A percentile compares a stretch with the other conserved stretches of the same genome.
Evolutionary conservation across 1,139 yeast genomes (phyloP).

Genomic region (Hyphopichia wangnamkhiaoensis): DNA sequence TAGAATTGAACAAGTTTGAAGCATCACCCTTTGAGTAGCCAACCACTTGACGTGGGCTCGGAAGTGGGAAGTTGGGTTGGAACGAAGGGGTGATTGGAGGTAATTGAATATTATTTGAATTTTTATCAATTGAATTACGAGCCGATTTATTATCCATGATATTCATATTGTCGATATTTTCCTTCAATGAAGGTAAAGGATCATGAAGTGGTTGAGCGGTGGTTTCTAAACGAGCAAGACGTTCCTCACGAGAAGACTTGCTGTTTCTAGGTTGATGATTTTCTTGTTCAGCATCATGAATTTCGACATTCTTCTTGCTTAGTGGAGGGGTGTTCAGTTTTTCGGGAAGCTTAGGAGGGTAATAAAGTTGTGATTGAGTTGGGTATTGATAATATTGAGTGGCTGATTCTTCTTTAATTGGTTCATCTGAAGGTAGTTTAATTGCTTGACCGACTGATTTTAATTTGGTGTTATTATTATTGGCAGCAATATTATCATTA

Average conservation of each 20-base stretch:
- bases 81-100: slow-evolving; percentile 14
- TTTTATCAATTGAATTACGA: neutral
- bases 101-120: slow-evolving; percentile 11
- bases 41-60: slow-evolving; percentile 3
- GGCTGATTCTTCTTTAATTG: slow-evolving; percentile 8
- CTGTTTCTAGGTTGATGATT: neutral
- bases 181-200: slow-evolving; percentile 4
- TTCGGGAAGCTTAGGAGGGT: neutral
- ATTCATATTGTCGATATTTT: slow-evolving; percentile 2
- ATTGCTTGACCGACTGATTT: no score
- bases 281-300: slow-evolving; percentile 8
- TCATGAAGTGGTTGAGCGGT: neutral
- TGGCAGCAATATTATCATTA: neutral
- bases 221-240: slow-evolving; percentile 7
- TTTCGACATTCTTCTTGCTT: slow-evolving; percentile 14
- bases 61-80: slow-evolving; percentile 3
- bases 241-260: slow-evolving; percentile 6
- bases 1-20: slow-evolving; percentile 2
- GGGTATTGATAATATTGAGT: slow-evolving; percentile 26
- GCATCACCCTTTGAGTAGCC: slow-evolving; percentile 1
- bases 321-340: slow-evolving; percentile 4
- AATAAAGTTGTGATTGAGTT: slow-evolving; percentile 3
- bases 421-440: neutral
- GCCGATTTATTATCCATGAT: slow-evolving; percentile 1
- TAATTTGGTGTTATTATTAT: no score